Conservation (phyloP, 305 asterid genomes). For the Plantago coronopus region DNA sequence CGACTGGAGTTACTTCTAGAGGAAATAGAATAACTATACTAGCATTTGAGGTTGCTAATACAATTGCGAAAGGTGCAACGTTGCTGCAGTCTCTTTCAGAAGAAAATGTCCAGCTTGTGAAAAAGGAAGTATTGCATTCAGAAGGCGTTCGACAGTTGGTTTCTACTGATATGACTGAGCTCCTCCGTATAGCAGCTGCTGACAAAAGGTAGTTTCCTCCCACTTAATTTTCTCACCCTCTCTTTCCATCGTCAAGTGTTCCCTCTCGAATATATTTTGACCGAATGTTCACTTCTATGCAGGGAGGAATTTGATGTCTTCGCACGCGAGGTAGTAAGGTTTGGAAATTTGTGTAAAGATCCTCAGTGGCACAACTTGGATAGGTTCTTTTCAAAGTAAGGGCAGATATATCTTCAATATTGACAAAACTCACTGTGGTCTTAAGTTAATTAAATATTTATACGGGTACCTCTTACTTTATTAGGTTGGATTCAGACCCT, state of each 20-base stretch:
- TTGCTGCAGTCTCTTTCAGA: conserved; percentile 79
- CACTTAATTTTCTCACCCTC: neutral
- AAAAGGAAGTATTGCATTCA: conserved; percentile 73
- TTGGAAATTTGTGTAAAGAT: conserved; percentile 93
- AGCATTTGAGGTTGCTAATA: conserved; percentile 98
- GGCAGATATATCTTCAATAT: conserved; percentile 18
- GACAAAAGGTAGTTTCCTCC: conserved; percentile 66
- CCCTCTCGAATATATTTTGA: conserved; percentile 9
- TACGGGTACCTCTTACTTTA: conserved; percentile 19
- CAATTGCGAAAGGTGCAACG: conserved; percentile 81
- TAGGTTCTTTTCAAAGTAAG: conserved; percentile 78
- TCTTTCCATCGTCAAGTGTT: neutral
- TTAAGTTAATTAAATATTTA: conserved; percentile 17
- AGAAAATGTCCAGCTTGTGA: conserved; percentile 62
- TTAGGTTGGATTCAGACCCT: conserved; percentile 84
- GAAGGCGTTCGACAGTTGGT: conserved; percentile 76
- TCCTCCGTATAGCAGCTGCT: conserved; percentile 83
- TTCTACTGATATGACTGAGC: conserved; percentile 80
- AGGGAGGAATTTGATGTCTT: conserved; percentile 95
- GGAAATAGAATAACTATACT: conserved; percentile 71
- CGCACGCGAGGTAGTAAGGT: conserved; percentile 86
- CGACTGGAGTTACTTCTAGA: conserved; percentile 60
- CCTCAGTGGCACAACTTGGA: conserved; percentile 95
- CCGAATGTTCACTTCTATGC: conserved; percentile 22
- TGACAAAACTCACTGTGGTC: conserved; percentile 14